Conservation (phyloP, 164 flowering plant species). For the Stephania cephalantha region DNA sequence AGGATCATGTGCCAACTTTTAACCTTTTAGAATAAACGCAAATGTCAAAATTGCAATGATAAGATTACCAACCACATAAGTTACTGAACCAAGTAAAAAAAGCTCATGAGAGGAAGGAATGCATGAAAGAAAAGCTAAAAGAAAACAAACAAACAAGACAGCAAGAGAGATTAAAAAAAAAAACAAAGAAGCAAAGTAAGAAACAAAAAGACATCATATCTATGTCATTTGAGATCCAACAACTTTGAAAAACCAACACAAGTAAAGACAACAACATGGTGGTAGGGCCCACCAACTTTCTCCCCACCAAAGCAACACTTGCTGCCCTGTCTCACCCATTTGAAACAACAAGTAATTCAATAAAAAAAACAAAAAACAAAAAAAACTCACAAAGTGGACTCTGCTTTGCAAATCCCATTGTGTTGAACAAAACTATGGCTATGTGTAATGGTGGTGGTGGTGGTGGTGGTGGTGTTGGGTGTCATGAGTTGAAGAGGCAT, state of each 20-base stretch:
- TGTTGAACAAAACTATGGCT: constrained; percentile 33
- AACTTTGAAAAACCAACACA: neutral
- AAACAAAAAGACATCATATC: neutral
- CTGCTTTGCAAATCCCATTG: constrained; percentile 19
- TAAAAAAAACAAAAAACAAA: neutral
- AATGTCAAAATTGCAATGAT: no score
- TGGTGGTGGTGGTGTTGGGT: constrained; percentile 1
- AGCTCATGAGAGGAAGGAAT: neutral
- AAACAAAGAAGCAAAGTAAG: no score
- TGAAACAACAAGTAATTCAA: constrained; percentile 3
- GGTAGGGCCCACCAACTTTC: constrained; percentile 6
- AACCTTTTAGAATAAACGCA: no score
- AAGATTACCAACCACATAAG: no score
- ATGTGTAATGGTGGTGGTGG: constrained; percentile 4
- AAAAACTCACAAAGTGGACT: constrained; percentile 12
- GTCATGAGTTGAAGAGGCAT: constrained; percentile 23
- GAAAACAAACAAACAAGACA: neutral
- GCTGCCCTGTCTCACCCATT: constrained; percentile 8
- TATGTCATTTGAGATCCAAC: neutral
- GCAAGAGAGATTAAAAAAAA: neutral
- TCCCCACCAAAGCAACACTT: constrained; percentile 13
- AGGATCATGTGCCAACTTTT: no score
- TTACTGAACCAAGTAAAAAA: neutral
- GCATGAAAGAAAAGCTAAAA: neutral
- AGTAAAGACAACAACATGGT: neutral